Conservation (phyloP, 139 green algal genomes). For the Tetradesmus lagerheimii region DNA sequence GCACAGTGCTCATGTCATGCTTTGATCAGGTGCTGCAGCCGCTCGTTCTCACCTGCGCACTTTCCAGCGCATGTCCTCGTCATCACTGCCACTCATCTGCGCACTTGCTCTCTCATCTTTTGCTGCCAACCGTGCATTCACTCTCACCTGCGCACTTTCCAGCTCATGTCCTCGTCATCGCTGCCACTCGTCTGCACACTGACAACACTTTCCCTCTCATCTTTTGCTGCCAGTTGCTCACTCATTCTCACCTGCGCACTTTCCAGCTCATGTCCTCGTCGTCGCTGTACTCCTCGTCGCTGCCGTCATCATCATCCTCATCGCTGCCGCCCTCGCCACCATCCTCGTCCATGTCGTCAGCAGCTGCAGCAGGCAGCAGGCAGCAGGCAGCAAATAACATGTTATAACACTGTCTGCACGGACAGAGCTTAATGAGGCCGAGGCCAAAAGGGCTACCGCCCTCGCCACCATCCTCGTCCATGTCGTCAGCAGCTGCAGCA, state of each 20-base stretch:
- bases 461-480: background rate
- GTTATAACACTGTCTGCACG: background rate
- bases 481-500: background rate
- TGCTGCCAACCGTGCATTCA: too few relatives aligned
- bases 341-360: background rate
- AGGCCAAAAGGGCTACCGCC: background rate
- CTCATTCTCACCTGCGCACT: constrained; percentile 69
- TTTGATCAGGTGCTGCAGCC: too few relatives aligned
- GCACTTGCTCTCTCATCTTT: too few relatives aligned
- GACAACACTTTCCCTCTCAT: too few relatives aligned
- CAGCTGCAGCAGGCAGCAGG: background rate
- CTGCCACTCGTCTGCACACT: too few relatives aligned
- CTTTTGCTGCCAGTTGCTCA: too few relatives aligned
- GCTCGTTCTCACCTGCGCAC: constrained; percentile 76
- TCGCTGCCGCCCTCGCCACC: constrained; percentile 29
- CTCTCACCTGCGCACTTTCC: constrained; percentile 88
- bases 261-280: constrained; percentile 98
- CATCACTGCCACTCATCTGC: too few relatives aligned
- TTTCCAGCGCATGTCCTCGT: constrained; percentile 97
- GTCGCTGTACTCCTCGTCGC: constrained; percentile 86
- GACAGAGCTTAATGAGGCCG: background rate
- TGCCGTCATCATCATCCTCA: constrained; percentile 62
- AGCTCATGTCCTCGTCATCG: constrained; percentile 95
- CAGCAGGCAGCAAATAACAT: background rate
- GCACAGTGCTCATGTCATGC: too few relatives aligned